A percentile compares a stretch with the other conserved stretches of the same genome.
Conservation (phyloP, 768 basidiomycete genomes). For the Serendipita indica region DNA sequence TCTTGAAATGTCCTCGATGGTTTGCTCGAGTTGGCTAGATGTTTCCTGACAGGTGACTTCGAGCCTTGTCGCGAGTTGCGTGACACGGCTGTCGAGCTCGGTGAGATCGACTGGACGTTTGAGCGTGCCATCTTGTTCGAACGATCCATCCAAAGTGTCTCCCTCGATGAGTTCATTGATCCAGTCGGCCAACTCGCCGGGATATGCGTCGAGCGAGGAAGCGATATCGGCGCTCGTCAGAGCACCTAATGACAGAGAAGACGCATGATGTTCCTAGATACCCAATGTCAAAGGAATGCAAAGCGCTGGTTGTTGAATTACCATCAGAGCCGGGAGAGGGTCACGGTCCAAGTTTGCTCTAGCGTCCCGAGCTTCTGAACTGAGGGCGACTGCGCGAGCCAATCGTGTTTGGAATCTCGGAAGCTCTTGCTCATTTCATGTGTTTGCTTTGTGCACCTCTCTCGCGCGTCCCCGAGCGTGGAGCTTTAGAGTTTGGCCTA, state of each 20-base stretch:
- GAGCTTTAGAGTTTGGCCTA: too few relatives aligned
- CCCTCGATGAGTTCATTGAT: conserved; percentile 46
- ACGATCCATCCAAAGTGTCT: conserved; percentile 19
- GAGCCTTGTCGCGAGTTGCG: conserved; percentile 59
- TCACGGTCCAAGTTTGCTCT: too few relatives aligned
- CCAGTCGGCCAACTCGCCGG: conserved; percentile 49
- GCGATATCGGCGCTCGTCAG: conserved; percentile 1
- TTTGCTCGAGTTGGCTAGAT: conserved; percentile 67
- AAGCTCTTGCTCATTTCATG: too few relatives aligned
- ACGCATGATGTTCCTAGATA: neutral
- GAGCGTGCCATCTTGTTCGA: conserved; percentile 13
- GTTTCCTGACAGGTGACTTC: conserved; percentile 84
- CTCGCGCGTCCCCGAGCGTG: too few relatives aligned
- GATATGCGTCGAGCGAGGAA: neutral
- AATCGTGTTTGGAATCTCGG: too few relatives aligned
- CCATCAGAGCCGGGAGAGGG: too few relatives aligned
- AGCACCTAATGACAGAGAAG: neutral
- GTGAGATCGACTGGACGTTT: conserved; percentile 29
- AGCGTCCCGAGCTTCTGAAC: too few relatives aligned
- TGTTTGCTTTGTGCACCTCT: too few relatives aligned
- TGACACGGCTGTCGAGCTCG: conserved; percentile 57
- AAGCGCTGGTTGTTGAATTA: too few relatives aligned
- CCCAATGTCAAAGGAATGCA: neutral
- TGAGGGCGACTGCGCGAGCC: too few relatives aligned
- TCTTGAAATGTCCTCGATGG: conserved; percentile 85